Percentiles rank a stretch among this genome's conserved stretches.
These are phyloP conservation scores for Pontederia paniculata DNA, from an alignment of 176 grass and related monocot genomes.

Conservation along the genomic window DNA sequence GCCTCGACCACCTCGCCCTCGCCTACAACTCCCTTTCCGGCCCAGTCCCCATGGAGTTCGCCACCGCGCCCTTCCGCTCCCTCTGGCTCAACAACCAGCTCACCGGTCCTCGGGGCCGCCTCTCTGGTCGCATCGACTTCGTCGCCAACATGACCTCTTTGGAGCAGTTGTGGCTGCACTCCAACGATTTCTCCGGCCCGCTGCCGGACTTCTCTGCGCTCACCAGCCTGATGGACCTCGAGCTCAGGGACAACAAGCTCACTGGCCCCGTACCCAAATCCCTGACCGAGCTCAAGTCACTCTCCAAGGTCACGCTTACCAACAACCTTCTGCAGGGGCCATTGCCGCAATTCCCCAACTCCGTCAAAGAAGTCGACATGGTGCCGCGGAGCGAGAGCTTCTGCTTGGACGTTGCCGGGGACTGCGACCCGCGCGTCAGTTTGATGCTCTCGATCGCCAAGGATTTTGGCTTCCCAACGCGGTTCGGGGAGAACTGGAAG, in stretches of 20 bases:
- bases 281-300: conserved; percentile 15
- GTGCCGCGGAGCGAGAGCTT: conserved; percentile 15
- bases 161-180: conserved; percentile 15
- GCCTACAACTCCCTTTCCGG: conserved; percentile 10
- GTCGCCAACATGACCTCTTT: conserved; percentile 19
- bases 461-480: conserved; percentile 12
- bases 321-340: conserved; percentile 31
- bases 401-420: conserved; percentile 7
- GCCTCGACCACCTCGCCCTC: conserved; percentile 18
- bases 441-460: conserved; percentile 16
- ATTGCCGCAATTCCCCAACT: conserved; percentile 20
- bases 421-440: conserved; percentile 17
- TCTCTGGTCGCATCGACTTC: conserved; percentile 16
- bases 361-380: conserved; percentile 5
- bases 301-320: conserved; percentile 12
- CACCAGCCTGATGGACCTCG: conserved; percentile 11
- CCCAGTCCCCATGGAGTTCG: conserved; percentile 9
- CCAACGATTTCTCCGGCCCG: conserved; percentile 24
- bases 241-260: conserved; percentile 28
- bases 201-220: conserved; percentile 24
- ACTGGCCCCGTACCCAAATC: conserved; percentile 28
- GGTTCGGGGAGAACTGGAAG: conserved; percentile 18
- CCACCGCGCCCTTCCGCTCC: conserved; percentile 15
- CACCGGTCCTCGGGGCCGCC: neutral
- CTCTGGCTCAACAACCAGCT: conserved; percentile 37